Conservation (phyloP, 1,139 yeast genomes). For the Maudiozyma humilis region DNA sequence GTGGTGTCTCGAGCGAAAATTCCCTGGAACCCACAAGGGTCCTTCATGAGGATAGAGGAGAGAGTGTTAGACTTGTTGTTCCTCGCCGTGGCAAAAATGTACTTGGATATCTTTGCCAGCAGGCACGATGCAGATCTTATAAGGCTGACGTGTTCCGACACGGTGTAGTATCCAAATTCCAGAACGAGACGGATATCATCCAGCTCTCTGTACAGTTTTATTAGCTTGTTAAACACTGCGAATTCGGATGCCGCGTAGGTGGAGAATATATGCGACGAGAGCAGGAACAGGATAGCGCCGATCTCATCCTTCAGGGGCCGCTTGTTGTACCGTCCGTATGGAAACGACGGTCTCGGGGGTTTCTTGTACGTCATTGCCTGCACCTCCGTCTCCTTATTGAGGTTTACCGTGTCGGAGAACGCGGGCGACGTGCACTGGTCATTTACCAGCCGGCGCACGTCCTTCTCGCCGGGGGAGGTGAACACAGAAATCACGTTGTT, state of each 20-base stretch:
- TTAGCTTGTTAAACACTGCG: conserved; percentile 47
- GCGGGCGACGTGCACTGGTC: conserved; percentile 15
- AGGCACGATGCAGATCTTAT: conserved; percentile 53
- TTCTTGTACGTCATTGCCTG: conserved; percentile 13
- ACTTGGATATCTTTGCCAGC: conserved; percentile 60
- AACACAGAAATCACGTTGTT: conserved; percentile 26
- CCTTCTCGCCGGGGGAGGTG: conserved; percentile 26
- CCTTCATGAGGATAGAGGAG: conserved; percentile 41
- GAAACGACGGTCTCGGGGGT: conserved; percentile 45
- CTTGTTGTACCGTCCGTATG: conserved; percentile 39
- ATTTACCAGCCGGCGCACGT: conserved; percentile 36
- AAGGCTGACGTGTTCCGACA: conserved; percentile 47
- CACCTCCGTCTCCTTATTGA: conserved; percentile 5
- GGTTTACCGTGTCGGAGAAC: conserved; percentile 23
- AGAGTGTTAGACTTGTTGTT: conserved; percentile 25
- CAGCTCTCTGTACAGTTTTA: conserved; percentile 47
- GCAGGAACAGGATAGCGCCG: conserved; percentile 46
- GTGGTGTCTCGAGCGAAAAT: conserved; percentile 53
- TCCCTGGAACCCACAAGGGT: conserved; percentile 70
- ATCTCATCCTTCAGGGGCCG: conserved; percentile 48
- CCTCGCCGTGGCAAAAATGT: conserved; percentile 41
- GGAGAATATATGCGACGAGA: conserved; percentile 59
- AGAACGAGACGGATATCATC: conserved; percentile 58
- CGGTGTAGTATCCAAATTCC: conserved; percentile 49
- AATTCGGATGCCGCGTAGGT: conserved; percentile 66